Base-by-base conservation (phyloP, 2,329 filamentous ascomycete genomes). In the Pseudogymnoascus sp. region DNA sequence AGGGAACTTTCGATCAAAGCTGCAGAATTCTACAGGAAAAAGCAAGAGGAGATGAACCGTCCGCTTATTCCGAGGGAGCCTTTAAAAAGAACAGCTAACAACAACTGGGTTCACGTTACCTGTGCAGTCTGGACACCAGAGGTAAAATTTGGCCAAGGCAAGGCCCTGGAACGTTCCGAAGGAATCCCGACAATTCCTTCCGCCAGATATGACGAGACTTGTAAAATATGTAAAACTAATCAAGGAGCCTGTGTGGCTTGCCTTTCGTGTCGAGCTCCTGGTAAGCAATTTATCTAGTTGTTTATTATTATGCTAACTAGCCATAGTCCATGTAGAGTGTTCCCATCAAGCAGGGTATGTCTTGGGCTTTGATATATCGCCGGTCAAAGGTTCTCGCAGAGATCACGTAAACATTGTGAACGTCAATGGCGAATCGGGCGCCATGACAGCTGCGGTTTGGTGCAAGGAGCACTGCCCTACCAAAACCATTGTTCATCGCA, bases 91-190 rank as follows among this genome's bases (percentile, higher is more conserved):
- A 99, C 95, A 0, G 90, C 89, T 3, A 92, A 96, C 73, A 97
- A 97, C 77, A 97, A 97, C 72, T 99, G 95, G 95, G 91, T 97
- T 14, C 95, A 99, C 73, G 91, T 97, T 29, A 88, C 89, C 38
- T 99, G 95, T 72, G 93, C 95, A 1, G 81, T 96, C 16, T 97
- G 91, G 86, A 93, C 89, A 10, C 87, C 91, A 0, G 95, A 99
- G 75, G 88, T 96, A 70, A 95, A 93, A 72, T 99, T 97, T 74
- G 93, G 90, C 66, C 90, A 90, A 70, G 89, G 92, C 16, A 86
- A 87, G 70, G 86, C 89, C 16, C 78, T 99, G 35, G 89, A 92
- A 69, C 88, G 92, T 33, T 92, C 90, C 1, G 95, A 99, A 76
- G 93, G 93, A 19, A 91, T 99, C 67, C 89, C 90, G 3, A 87